Evolutionary conservation across 208 protist genomes (phyloP), one percentile per base, ranked within the genome.

Genomic region (Trypanosoma brucei): DNA sequence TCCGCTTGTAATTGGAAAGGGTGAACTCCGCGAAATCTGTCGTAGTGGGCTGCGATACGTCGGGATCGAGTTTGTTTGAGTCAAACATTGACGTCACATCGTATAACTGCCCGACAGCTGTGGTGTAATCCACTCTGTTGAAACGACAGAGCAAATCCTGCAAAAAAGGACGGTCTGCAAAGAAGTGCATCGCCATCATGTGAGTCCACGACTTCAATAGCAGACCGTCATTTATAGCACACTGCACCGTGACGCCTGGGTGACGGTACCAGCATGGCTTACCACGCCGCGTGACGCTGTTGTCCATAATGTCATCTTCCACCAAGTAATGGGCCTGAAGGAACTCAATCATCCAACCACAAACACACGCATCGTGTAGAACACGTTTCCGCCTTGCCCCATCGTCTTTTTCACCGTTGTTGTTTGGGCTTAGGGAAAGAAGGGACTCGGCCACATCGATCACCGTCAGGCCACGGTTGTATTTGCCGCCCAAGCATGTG

Each of bases 221-320:
- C 53, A 99, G 88, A 6, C 88, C 87, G 75, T 99, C 98, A 70
- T 99, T 99, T 65, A 98, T 94, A 11, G 96, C 97, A 48, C 93
- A 79, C 78, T 94, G 88, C 33, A 81, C 59, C 9, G 93, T 96
- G 39, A 99, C 95, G 14, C 90, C 83, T 9, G 79, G 78, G 62
- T 81, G 76, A 36, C 86, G 65, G 68, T 98, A 98, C 96, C 97
- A 99, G 79, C 94, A 98, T 40, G 90, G 91, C 70, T 98, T 86
- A 33, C 96, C 97, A 49, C 97, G 84, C 55, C 97, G 86, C n/a
- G 92, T 97, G 30, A 85, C 77, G 57, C 92, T 97, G 51, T 81
- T 63, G 75, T 99, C 97, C 96, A 99, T 98, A 60, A 99, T 93
- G 70, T 99, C 97, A 75, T 99, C 97, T 61, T 97, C 92, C 11